Base-by-base conservation (phyloP, 352 stramenopile species). In the Pythium graminicola region DNA sequence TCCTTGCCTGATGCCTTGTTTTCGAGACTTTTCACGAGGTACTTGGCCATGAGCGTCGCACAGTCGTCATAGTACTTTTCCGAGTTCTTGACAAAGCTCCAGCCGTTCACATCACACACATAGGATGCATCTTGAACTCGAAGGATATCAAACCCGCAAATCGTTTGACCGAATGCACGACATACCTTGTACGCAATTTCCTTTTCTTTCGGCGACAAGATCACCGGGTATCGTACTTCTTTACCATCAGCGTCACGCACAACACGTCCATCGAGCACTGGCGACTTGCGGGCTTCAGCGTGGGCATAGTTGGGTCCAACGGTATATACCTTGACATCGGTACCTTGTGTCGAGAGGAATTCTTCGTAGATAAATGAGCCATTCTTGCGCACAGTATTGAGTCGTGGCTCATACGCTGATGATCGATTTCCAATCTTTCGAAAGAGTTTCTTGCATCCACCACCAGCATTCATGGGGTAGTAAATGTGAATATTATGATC, bases 401-500 rank as follows among this genome's bases (percentile, higher is more conserved):
- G 74, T 31, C 98, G 77, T 6, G 93, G 77, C 62, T 99, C 97
- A 64, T 98, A 99, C 60, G 97, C 91, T 33, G 69, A 88, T 31
- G 81, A 95, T 29, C 86, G 70, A 62, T 96, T 93, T 33, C 85
- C 86, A 8, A 95, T 74, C 67, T 99, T 99, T 11, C 97, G 92
- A 77, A 99, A 99, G 0, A 99, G 80, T 38, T 97, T 90, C 68
- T 99, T 99, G 67, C 95, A 98, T 26, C 97, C 97, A 27, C 97
- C 97, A n/a, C 97, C 97, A 17, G 96, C 96, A 46, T 81, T 97
- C 61, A 95, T 97, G 1, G 97, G 97, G 70, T 99, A 99, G 71
- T 99, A 99, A 50, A 99, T 99, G 67, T 98, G 76, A 62, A 99
- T 97, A 67, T 99, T 99, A 73, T 99, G 97, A 75, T 99, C 95